phyloP scores from a whole-genome alignment of 345 rosid species.

The Streptanthus diversifolius region DNA sequence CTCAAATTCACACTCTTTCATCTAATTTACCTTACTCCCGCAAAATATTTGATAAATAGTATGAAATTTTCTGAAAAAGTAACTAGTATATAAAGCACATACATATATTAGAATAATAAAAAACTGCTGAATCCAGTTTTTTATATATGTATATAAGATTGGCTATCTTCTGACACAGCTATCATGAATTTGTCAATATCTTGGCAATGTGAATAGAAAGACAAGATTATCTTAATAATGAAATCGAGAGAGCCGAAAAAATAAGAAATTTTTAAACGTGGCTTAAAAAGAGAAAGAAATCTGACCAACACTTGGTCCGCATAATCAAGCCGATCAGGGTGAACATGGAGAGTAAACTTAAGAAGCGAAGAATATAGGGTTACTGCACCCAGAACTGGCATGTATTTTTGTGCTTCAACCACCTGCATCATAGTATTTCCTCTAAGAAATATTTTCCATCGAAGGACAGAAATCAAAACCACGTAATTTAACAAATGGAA shows the following conservation, averaged over 20 bases:
- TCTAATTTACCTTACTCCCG: constrained; percentile 12
- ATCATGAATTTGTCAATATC: neutral
- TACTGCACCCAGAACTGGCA: constrained; percentile 92
- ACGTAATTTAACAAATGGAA: neutral
- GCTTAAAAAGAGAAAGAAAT: constrained; percentile 15
- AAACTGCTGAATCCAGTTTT: neutral
- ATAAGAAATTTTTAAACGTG: neutral
- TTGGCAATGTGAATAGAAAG: constrained; percentile 4
- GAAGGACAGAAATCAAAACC: neutral
- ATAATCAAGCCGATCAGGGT: constrained; percentile 98
- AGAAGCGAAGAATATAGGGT: constrained; percentile 95
- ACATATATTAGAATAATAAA: neutral
- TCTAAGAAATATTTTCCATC: neutral
- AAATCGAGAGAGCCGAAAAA: constrained; percentile 4
- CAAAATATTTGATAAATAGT: neutral
- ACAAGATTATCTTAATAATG: constrained; percentile 1
- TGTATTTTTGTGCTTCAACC: constrained; percentile 90
- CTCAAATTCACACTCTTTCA: constrained; percentile 22
- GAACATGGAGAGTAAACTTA: constrained; percentile 95
- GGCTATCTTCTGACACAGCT: neutral
- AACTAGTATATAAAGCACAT: neutral
- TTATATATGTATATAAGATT: neutral
- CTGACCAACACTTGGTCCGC: constrained; percentile 80
- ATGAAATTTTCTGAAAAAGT: neutral
- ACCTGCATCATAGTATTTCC: constrained; percentile 50